Evolutionary conservation across 495 filamentous ascomycete species (phyloP), one percentile per base, ranked within the genome.

Genomic region (Lasiosphaeria hispida): DNA sequence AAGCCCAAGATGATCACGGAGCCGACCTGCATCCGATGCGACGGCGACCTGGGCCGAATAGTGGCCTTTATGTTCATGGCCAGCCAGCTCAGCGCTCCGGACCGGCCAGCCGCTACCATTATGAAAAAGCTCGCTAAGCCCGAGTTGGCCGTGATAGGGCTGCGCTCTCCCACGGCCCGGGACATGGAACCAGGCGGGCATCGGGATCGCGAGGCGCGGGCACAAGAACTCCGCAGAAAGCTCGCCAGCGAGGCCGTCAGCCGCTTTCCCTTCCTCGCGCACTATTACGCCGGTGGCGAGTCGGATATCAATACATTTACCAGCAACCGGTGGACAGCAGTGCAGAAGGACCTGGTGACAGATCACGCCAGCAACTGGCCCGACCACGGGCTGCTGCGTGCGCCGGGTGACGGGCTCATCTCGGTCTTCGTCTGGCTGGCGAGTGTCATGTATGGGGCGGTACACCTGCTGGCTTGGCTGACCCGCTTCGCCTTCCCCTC

Each of bases 1-100:
- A 48, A 48, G 13, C 45, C 45, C 0, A 48, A 48, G 45, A 48
- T 48, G 45, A 30, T 48, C 45, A 3, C 23, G 10, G 23, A 48
- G 7, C 45, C 45, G 2, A 48, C 45, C 0, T 15, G 2, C 15
- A 48, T 48, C 45, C 45, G 10, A 23, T 19, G 1, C 17, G 45
- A 7, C 45, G 17, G 23, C 1, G 45, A 15, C 23, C 45, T 48
- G 5, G 45, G 23, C 45, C 14, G 23, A 23, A 7, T 48, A 2
- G 45, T 48, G 45, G 45, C 45, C 1, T 48, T 48, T 7, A 48
- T 48, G 45, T 48, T 48, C 17, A 23, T 48, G 17, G 45, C 45
- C 45, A 48, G 45, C 17, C 45, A 48, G n/a, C 45, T 48, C 45
- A 48, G 45, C 45, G 45, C 45, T 3, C 45, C 45, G 45, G 45